Evolutionary conservation across 2,329 filamentous ascomycete species (phyloP).

Genomic region (Fulvia fulva): DNA sequence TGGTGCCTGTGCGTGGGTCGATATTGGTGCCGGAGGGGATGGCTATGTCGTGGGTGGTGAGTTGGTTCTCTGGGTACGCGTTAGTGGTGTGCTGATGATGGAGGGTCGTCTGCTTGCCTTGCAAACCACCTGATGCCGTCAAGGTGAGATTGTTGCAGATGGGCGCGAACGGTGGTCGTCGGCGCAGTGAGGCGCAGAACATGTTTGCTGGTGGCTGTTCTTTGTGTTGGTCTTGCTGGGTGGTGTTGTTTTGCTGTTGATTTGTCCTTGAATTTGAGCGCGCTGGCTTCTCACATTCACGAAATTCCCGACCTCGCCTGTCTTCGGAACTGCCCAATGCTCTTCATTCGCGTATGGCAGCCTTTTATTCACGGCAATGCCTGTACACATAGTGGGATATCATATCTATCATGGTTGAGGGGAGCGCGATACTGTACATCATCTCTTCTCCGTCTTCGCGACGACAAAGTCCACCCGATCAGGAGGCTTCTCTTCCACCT

Average conservation of each 20-base stretch:
- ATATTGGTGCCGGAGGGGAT: constrained; percentile 20
- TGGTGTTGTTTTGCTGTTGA: too few species aligned
- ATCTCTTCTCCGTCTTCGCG: constrained; percentile 23
- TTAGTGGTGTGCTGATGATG: constrained; percentile 11
- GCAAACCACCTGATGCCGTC: constrained; percentile 23
- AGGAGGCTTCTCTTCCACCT: constrained; percentile 7
- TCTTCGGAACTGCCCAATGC: background rate
- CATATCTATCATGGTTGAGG: constrained; percentile 11
- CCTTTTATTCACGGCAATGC: background rate
- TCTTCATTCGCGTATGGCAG: background rate
- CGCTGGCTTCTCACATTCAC: too few species aligned
- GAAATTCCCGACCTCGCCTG: too few species aligned
- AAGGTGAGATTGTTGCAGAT: constrained; percentile 33
- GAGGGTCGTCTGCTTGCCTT: too few species aligned
- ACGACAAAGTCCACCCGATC: constrained; percentile 20
- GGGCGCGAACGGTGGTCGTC: constrained; percentile 37
- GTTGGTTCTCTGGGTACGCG: constrained; percentile 22
- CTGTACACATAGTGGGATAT: constrained; percentile 16
- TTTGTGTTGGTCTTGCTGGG: too few species aligned
- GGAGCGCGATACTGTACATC: constrained; percentile 15
- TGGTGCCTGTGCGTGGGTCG: constrained; percentile 10
- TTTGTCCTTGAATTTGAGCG: too few species aligned
- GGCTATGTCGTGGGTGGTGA: constrained; percentile 38
- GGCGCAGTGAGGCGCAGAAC: constrained; percentile 42
- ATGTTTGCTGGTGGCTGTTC: too few species aligned